Evolutionary conservation across 345 rosid species (phyloP).

Genomic region (Salix arbutifolia): DNA sequence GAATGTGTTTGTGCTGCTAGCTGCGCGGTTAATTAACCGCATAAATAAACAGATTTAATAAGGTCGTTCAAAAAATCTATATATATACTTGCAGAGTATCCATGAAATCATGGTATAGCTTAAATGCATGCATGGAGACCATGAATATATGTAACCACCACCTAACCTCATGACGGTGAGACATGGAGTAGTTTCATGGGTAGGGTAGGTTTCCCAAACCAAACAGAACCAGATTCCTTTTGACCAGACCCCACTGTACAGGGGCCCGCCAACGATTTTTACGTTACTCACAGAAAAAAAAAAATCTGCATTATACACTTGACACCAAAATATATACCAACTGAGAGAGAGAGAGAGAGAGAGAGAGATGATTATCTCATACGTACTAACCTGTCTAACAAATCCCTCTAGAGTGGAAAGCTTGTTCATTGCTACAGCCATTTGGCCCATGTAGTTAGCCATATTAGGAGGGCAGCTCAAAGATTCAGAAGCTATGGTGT

Average conservation of each 20-base stretch:
- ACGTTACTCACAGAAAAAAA: not conserved
- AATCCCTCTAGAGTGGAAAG: slow-evolving; percentile 83
- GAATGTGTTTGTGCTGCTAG: too few relatives aligned
- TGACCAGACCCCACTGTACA: slow-evolving; percentile 1
- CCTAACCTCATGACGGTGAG: slow-evolving; percentile 13
- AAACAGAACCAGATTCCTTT: slow-evolving; percentile 25
- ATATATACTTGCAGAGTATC: not conserved
- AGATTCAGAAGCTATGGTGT: slow-evolving; percentile 80
- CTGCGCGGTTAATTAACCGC: too few relatives aligned
- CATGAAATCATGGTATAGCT: too few relatives aligned
- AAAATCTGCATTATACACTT: not conserved
- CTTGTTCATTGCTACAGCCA: slow-evolving; percentile 94
- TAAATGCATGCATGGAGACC: too few relatives aligned
- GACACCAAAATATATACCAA: not conserved
- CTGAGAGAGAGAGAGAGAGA: not conserved
- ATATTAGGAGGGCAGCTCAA: slow-evolving; percentile 71
- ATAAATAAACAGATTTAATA: too few relatives aligned
- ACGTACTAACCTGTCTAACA: slow-evolving; percentile 74
- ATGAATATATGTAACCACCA: not conserved
- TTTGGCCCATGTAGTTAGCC: slow-evolving; percentile 92
- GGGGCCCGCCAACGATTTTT: slow-evolving; percentile 1
- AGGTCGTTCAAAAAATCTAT: too few relatives aligned
- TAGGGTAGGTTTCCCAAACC: slow-evolving; percentile 34
- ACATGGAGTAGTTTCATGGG: slow-evolving; percentile 32
- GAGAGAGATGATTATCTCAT: not conserved